phyloP scores from a whole-genome alignment of 2,329 filamentous ascomycete species.

The Teratosphaeria destructans region DNA sequence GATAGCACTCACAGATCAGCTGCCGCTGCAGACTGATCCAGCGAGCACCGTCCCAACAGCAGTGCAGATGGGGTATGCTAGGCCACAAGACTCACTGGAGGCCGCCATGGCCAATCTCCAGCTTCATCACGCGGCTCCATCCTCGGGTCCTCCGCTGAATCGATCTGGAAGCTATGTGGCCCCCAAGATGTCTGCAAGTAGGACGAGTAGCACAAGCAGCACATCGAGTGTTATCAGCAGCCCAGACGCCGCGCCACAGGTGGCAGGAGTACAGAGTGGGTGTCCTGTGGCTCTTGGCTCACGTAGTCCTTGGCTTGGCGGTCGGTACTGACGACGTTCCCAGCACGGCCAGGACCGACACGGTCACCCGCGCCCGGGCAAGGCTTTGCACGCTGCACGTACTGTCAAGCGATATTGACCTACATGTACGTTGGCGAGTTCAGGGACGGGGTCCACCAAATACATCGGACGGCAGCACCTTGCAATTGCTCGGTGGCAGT shows the following conservation, averaged over 20 bases:
- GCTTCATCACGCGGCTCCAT: not conserved
- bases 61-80: not conserved
- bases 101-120: not conserved
- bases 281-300: not conserved
- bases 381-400: not conserved
- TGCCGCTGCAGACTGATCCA: not conserved
- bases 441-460: not conserved
- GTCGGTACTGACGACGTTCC: not conserved
- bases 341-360: not conserved
- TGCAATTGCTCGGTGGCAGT: not conserved
- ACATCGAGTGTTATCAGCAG: not conserved
- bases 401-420: not conserved
- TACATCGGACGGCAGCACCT: not conserved
- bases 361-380: not conserved
- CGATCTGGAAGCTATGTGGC: not conserved
- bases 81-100: not conserved
- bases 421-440: not conserved
- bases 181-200: not conserved
- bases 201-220: not conserved
- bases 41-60: not conserved
- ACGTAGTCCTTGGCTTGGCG: not conserved
- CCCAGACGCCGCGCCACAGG: not conserved
- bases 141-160: not conserved
- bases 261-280: not conserved
- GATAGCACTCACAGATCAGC: not conserved